A percentile compares a stretch with the other conserved stretches of the same genome.
Evolutionary conservation across 2,329 filamentous ascomycete species (phyloP).

Genomic region (Phyllosticta citriasiana): DNA sequence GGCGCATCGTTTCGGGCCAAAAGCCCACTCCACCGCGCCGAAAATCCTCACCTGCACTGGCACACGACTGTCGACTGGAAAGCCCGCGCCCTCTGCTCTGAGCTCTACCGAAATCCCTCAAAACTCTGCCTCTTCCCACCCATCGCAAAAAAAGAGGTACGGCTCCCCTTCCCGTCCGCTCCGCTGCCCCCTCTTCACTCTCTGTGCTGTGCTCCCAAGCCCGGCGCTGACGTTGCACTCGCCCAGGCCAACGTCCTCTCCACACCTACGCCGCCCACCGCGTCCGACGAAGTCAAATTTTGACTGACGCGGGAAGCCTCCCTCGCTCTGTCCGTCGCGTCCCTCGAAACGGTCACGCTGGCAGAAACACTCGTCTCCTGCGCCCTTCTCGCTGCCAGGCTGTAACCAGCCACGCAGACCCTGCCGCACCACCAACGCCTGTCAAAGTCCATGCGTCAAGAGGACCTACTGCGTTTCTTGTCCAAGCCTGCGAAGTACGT

Average conservation of each 20-base stretch:
- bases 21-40: neutral
- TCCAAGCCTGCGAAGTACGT: constrained; percentile 89
- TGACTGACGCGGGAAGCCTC: constrained; percentile 7
- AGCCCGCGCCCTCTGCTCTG: neutral
- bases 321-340: neutral
- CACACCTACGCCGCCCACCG: constrained; percentile 1
- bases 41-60: constrained; percentile 3
- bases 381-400: constrained; percentile 24
- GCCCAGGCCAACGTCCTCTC: constrained; percentile 1
- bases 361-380: constrained; percentile 17
- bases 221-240: constrained; percentile 1
- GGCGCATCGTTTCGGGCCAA: neutral
- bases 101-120: neutral
- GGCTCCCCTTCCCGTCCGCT: neutral
- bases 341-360: constrained; percentile 21
- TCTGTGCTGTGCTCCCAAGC: neutral
- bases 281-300: constrained; percentile 6
- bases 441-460: constrained; percentile 71
- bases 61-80: constrained; percentile 2
- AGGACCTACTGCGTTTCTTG: constrained; percentile 83
- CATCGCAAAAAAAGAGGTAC: constrained; percentile 1
- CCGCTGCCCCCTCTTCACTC: neutral
- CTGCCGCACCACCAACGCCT: constrained; percentile 10
- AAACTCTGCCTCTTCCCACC: neutral
- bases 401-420: constrained; percentile 26